A percentile compares a stretch with the other conserved stretches of the same genome.
phyloP scores from a whole-genome alignment of 2,329 filamentous ascomycete species.

The Aspergillus pseudonomiae region DNA sequence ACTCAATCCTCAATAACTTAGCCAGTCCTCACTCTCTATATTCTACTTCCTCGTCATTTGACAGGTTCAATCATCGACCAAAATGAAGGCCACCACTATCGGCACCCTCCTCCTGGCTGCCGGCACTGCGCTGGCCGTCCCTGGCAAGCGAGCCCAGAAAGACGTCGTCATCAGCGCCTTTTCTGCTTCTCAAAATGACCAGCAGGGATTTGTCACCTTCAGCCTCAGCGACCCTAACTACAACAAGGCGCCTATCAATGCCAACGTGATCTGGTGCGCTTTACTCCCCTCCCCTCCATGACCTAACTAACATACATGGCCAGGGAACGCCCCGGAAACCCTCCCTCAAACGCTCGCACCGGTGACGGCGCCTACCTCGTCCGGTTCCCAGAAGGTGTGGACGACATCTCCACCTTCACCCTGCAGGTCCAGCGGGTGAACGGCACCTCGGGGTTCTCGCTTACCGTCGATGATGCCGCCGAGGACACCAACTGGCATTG shows the following conservation, averaged over 20 bases:
- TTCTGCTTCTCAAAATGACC: neutral
- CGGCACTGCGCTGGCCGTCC: neutral
- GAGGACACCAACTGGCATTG: neutral
- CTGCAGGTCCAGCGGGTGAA: neutral
- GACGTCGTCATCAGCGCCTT: neutral
- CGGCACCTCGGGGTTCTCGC: neutral
- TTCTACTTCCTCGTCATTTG: neutral
- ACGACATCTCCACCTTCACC: neutral
- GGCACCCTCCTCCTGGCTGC: neutral
- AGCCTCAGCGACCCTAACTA: neutral
- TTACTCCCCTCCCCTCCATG: neutral
- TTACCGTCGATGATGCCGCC: neutral
- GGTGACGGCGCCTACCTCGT: neutral
- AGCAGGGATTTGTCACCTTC: neutral
- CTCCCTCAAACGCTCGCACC: neutral
- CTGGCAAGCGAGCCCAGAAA: neutral
- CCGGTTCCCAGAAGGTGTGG: neutral
- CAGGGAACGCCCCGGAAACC: neutral
- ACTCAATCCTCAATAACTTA: neutral
- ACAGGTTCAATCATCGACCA: neutral
- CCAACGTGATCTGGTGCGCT: neutral
- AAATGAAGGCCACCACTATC: neutral
- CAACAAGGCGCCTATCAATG: neutral
- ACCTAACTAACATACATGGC: neutral
- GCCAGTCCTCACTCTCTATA: neutral